phyloP scores from a whole-genome alignment of 2,329 filamentous ascomycete genomes.

The Stagonosporopsis tanaceti region DNA sequence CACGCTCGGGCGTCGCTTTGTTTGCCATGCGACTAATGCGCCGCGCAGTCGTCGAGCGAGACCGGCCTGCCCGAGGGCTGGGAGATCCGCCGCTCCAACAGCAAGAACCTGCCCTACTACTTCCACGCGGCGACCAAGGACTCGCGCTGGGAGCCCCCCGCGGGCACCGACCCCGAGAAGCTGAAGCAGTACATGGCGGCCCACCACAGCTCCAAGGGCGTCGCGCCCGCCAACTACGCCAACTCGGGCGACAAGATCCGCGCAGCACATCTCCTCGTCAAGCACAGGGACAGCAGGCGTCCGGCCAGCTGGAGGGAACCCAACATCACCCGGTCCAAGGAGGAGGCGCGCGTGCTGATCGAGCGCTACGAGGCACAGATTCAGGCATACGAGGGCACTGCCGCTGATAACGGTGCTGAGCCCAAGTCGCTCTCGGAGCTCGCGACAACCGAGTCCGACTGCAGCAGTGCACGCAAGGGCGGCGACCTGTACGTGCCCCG shows the following conservation, averaged over 20 bases:
- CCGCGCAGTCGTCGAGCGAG: constrained; percentile 38
- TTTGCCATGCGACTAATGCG: constrained; percentile 30
- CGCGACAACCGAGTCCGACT: constrained; percentile 89
- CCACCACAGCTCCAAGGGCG: constrained; percentile 73
- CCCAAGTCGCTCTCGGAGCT: constrained; percentile 73
- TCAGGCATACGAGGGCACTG: constrained; percentile 66
- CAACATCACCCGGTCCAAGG: constrained; percentile 86
- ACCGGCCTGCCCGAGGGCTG: constrained; percentile 81
- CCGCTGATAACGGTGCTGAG: constrained; percentile 19
- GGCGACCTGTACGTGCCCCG: constrained; percentile 76
- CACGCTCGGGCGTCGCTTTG: not conserved
- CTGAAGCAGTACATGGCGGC: constrained; percentile 93
- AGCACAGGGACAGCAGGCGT: constrained; percentile 87
- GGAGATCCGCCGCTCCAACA: constrained; percentile 98
- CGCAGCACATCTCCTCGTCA: constrained; percentile 89
- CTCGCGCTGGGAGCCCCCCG: constrained; percentile 94
- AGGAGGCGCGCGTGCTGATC: constrained; percentile 83
- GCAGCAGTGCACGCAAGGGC: constrained; percentile 91
- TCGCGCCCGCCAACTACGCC: constrained; percentile 49
- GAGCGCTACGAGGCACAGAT: constrained; percentile 79
- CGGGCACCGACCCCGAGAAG: constrained; percentile 86
- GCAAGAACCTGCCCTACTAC: constrained; percentile 98
- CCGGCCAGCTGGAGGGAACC: constrained; percentile 93
- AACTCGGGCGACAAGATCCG: constrained; percentile 79
- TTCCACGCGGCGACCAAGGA: constrained; percentile 88